These are phyloP conservation scores for Mycena maculata DNA, from an alignment of 768 basidiomycete species.

Conservation along the genomic window DNA sequence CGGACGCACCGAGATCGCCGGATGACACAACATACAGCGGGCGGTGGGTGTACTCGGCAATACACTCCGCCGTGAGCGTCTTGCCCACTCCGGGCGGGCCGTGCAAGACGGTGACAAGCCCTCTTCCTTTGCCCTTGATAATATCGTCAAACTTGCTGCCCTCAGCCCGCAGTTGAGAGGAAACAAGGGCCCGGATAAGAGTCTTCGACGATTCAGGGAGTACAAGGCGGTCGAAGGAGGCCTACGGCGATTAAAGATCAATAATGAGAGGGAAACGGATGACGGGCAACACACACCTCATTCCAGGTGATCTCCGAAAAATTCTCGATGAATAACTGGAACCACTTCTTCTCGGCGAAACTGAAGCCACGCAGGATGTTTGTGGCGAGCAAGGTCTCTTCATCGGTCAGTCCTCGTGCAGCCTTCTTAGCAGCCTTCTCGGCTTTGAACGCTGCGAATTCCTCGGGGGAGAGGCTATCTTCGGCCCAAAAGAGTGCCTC, in stretches of 20 bases:
- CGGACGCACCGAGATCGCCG: conserved; percentile 36
- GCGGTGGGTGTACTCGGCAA: conserved; percentile 34
- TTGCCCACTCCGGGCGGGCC: conserved; percentile 36
- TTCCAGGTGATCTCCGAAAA: conserved; percentile 30
- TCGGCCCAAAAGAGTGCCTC: conserved; percentile 29
- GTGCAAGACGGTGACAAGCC: conserved; percentile 27
- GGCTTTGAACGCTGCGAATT: conserved; percentile 20
- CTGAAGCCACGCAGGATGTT: conserved; percentile 28
- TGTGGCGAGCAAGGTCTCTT: conserved; percentile 24
- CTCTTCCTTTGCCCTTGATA: conserved; percentile 34
- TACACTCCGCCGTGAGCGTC: conserved; percentile 39
- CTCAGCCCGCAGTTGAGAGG: conserved; percentile 18
- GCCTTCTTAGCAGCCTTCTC: conserved; percentile 22
- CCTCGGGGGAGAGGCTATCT: conserved; percentile 26
- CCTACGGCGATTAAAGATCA: not conserved
- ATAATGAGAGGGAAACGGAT: not conserved
- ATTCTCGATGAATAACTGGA: conserved; percentile 25
- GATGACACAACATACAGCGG: conserved; percentile 36
- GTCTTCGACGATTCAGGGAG: conserved; percentile 23
- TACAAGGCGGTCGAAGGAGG: conserved; percentile 28
- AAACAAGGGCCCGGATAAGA: conserved; percentile 26
- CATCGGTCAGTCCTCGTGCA: conserved; percentile 18
- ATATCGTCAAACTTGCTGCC: conserved; percentile 31
- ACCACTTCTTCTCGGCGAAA: conserved; percentile 27
- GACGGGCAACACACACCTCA: conserved; percentile 11